Conservation (phyloP, 495 filamentous ascomycete genomes). For the Neurospora sp. region DNA sequence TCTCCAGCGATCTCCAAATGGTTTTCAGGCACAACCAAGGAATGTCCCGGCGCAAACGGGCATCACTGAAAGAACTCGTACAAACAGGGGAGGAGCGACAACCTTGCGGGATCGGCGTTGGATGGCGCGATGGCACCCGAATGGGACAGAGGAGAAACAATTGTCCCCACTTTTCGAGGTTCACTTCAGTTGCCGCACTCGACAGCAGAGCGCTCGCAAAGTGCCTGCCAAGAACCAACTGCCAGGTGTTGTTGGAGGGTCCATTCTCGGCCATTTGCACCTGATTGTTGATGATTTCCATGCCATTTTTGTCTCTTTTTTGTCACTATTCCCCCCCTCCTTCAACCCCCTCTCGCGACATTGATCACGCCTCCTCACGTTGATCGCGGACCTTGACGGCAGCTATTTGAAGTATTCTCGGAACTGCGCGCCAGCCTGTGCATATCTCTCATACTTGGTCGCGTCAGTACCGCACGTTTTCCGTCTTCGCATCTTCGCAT, state of each 20-base stretch:
- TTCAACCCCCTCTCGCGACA: background rate
- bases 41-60: background rate
- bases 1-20: background rate
- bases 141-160: background rate
- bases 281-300: background rate
- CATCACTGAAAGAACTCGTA: background rate
- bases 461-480: background rate
- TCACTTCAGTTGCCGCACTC: background rate
- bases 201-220: background rate
- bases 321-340: background rate
- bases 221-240: background rate
- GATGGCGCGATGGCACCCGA: background rate
- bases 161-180: background rate
- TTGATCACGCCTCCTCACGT: background rate
- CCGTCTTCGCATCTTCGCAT: background rate
- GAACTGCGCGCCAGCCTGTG: background rate
- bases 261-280: background rate
- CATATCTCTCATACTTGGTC: background rate
- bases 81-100: background rate
- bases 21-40: background rate
- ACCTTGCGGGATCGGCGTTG: background rate
- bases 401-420: background rate
- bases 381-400: background rate
- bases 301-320: background rate
- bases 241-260: background rate